These are phyloP conservation scores for Mortierella sp. DNA, from an alignment of 371 early-diverging fungal genomes.

Conservation along the genomic window DNA sequence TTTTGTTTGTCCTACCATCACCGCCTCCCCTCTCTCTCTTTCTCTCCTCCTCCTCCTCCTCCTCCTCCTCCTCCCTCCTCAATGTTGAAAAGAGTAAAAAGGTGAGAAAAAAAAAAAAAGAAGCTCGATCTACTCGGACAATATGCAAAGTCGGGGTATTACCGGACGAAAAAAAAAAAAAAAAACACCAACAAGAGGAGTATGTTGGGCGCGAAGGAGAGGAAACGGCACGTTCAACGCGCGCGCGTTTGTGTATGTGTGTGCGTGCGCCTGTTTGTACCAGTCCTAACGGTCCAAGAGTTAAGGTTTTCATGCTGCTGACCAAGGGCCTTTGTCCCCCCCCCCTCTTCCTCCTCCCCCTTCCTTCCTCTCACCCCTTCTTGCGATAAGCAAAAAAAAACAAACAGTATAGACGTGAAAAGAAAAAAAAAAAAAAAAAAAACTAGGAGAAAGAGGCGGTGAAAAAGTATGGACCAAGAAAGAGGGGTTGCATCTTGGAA, in stretches of 20 bases:
- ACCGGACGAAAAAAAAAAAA: not conserved
- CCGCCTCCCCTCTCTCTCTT: not conserved
- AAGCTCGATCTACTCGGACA: not conserved
- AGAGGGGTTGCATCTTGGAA: not conserved
- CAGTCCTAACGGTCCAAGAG: no score
- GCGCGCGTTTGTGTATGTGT: no score
- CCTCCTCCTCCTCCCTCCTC: no score
- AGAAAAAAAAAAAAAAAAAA: not conserved
- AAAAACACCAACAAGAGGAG: not conserved
- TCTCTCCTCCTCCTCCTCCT: not conserved
- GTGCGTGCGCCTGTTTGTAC: no score
- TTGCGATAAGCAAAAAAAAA: not conserved
- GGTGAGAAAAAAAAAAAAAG: not conserved
- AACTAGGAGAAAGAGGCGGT: conserved; percentile 1
- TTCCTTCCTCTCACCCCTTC: no score
- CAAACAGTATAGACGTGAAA: not conserved
- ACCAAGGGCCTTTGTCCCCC: no score
- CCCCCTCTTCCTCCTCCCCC: no score
- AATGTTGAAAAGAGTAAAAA: no score
- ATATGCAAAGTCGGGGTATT: not conserved
- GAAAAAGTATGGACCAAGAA: not conserved
- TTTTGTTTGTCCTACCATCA: not conserved
- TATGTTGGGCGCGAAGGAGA: not conserved
- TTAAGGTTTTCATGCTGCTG: no score
- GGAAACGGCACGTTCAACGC: not conserved